Evolutionary conservation across 2,329 filamentous ascomycete species (phyloP).

Genomic region (Grosmannia huntii): DNA sequence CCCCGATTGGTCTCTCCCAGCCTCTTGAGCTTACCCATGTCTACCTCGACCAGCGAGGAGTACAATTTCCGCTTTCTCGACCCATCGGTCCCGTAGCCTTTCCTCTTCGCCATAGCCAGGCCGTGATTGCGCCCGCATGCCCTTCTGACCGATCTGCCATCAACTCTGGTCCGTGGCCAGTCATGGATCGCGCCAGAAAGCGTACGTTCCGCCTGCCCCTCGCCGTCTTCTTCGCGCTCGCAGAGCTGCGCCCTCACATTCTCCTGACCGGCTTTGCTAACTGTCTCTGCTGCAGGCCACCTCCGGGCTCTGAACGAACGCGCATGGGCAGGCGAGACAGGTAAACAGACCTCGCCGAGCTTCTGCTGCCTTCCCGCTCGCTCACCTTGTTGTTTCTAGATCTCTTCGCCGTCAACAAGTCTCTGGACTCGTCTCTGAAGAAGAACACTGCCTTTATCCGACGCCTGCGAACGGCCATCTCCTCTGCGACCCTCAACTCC

Average conservation of each 20-base stretch:
- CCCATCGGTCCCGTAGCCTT: slow-evolving; percentile 29
- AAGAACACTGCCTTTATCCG: slow-evolving; percentile 99
- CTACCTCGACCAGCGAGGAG: slow-evolving; percentile 27
- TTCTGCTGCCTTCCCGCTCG: background rate
- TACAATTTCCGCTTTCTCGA: slow-evolving; percentile 27
- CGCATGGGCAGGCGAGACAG: slow-evolving; percentile 81
- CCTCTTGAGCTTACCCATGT: slow-evolving; percentile 24
- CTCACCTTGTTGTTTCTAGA: slow-evolving; percentile 35
- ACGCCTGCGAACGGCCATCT: slow-evolving; percentile 80
- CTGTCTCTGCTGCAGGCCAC: slow-evolving; percentile 48
- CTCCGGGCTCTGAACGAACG: slow-evolving; percentile 77
- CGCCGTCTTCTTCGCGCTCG: background rate
- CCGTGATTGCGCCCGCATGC: slow-evolving; percentile 9
- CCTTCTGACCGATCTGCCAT: background rate
- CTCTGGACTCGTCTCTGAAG: slow-evolving; percentile 88
- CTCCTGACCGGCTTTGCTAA: background rate
- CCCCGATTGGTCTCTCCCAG: slow-evolving; percentile 6
- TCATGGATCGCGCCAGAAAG: slow-evolving; percentile 54
- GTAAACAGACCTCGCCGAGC: slow-evolving; percentile 31
- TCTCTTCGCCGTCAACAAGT: slow-evolving; percentile 62
- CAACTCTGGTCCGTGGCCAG: slow-evolving; percentile 20
- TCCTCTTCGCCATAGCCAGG: background rate
- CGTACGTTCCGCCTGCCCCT: slow-evolving; percentile 27
- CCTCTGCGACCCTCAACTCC: slow-evolving; percentile 62
- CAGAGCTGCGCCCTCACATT: background rate